Evolutionary conservation across 768 basidiomycete genomes (phyloP).

Genomic region (Hericium coralloides): DNA sequence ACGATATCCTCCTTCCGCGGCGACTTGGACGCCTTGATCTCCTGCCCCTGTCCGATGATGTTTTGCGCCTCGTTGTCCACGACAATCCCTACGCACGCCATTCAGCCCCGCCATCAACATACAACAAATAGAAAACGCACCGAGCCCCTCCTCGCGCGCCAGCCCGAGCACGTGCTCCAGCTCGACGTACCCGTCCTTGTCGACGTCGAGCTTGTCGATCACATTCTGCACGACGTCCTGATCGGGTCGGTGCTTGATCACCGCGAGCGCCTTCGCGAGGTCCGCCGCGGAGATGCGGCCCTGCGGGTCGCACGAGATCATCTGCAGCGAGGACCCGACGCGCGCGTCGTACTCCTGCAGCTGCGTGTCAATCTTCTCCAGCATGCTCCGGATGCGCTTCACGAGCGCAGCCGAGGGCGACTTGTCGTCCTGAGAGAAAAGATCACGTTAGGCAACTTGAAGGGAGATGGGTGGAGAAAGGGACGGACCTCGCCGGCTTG

Average conservation of each 20-base stretch:
- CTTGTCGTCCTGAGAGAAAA: constrained; percentile 39
- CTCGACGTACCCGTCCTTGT: constrained; percentile 93
- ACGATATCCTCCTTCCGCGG: constrained; percentile 98
- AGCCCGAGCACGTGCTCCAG: constrained; percentile 89
- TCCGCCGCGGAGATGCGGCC: constrained; percentile 88
- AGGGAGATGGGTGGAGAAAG: background rate
- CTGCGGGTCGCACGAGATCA: constrained; percentile 78
- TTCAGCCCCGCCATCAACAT: constrained; percentile 1
- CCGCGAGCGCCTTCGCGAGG: constrained; percentile 80
- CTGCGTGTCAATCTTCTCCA: constrained; percentile 91
- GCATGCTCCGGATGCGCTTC: constrained; percentile 92
- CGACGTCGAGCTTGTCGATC: constrained; percentile 89
- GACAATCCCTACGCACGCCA: constrained; percentile 48
- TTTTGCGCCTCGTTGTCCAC: constrained; percentile 80
- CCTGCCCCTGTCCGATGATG: constrained; percentile 74
- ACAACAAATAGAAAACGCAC: constrained; percentile 28
- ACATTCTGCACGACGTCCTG: constrained; percentile 83
- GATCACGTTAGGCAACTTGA: background rate
- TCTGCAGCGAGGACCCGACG: constrained; percentile 76
- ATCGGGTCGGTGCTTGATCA: constrained; percentile 90
- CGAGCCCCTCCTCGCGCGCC: constrained; percentile 81
- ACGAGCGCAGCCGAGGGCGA: constrained; percentile 82
- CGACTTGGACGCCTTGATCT: constrained; percentile 51
- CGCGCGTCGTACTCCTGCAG: constrained; percentile 86
- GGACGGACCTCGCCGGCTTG: constrained; percentile 69